Conservation (phyloP, 2,329 filamentous ascomycete species). For the Fusarium siculi region DNA sequence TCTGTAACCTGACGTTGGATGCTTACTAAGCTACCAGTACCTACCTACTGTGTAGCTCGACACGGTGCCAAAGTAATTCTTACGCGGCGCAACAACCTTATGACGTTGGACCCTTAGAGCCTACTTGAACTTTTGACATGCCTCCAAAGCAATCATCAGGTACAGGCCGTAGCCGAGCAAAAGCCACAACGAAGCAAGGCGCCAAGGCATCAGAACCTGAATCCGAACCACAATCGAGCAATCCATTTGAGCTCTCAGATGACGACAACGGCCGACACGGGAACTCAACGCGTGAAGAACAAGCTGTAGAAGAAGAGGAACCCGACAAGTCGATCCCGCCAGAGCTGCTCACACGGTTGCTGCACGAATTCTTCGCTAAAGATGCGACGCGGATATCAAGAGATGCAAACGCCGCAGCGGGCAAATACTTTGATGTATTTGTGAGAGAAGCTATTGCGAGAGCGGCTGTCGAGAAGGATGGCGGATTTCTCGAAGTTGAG, state of each 20-base stretch:
- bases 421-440: conserved; percentile 91
- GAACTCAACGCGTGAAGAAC: conserved; percentile 39
- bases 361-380: conserved; percentile 82
- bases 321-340: conserved; percentile 69
- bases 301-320: conserved; percentile 45
- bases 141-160: conserved; percentile 55
- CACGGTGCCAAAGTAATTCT: neutral
- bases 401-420: conserved; percentile 80
- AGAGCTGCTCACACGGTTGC: conserved; percentile 77
- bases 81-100: neutral
- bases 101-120: neutral
- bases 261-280: conserved; percentile 31
- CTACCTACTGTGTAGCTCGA: neutral
- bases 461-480: conserved; percentile 75
- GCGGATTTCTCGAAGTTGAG: conserved; percentile 83
- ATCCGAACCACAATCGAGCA: conserved; percentile 45
- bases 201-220: conserved; percentile 35
- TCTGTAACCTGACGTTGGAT: neutral
- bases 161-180: conserved; percentile 51
- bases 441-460: conserved; percentile 88
- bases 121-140: conserved; percentile 46
- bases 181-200: conserved; percentile 41
- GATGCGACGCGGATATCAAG: conserved; percentile 78
- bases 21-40: conserved; percentile 25
- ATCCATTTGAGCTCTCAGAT: conserved; percentile 52